Evolutionary conservation across 2,329 filamentous ascomycete genomes (phyloP).

Genomic region (Paecilomyces dactylethromorphus): DNA sequence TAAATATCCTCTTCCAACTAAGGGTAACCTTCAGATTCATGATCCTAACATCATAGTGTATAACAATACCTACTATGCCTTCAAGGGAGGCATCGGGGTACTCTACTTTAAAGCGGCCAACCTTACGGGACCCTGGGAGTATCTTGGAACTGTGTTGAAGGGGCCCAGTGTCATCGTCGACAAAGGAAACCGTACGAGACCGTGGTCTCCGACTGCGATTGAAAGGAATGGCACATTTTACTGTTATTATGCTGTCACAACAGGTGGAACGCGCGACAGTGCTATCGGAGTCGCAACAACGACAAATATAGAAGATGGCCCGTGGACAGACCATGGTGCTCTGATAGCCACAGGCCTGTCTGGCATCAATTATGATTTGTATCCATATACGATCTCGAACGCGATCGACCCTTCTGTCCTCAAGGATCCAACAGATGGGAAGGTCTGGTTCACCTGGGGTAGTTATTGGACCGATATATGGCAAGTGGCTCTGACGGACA

Average conservation of each 20-base stretch:
- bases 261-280: constrained; percentile 55
- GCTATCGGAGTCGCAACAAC: constrained; percentile 56
- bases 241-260: constrained; percentile 58
- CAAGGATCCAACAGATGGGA: constrained; percentile 20
- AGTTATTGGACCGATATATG: constrained; percentile 64
- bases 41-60: background rate
- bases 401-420: constrained; percentile 56
- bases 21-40: constrained; percentile 1
- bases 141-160: constrained; percentile 19
- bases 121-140: background rate
- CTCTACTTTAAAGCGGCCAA: background rate
- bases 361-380: constrained; percentile 17
- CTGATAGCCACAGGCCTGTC: constrained; percentile 25
- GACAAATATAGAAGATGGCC: constrained; percentile 24
- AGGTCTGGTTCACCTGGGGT: constrained; percentile 54
- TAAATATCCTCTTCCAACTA: background rate
- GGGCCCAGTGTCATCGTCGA: constrained; percentile 24
- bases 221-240: constrained; percentile 54
- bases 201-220: constrained; percentile 56
- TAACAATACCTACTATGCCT: constrained; percentile 3
- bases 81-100: background rate
- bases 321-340: constrained; percentile 30
- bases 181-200: constrained; percentile 24
- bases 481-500: constrained; percentile 45
- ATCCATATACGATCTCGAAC: constrained; percentile 44